Evolutionary conservation across 805 yeast genomes (phyloP), one percentile per base, ranked within the genome.

Genomic region (Wickerhamiella azymoides): DNA sequence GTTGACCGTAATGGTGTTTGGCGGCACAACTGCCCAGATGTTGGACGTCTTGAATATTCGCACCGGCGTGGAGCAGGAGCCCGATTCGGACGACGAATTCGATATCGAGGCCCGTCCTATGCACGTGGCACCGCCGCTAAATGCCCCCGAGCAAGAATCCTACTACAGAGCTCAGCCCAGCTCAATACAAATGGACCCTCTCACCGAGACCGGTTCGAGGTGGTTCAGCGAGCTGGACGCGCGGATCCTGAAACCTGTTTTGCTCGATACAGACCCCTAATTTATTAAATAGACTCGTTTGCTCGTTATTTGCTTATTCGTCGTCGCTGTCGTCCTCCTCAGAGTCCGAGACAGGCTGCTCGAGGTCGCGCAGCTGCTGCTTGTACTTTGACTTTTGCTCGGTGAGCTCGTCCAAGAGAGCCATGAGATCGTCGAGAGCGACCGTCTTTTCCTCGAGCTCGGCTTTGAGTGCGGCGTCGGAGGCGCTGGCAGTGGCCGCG

Each of bases 11-110:
- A 88, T 92, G 46, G 72, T 92, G 25, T 92, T 92, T 62, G 99
- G 99, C 49, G 98, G 99, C 33, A 92, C 98, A 1, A 92, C 97
- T 0, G 96, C 98, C 1, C 84, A 94, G 39, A 92, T 92, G 99
- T 73, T 92, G 49, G 99, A 92, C 61, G 84, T 89, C 53, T 69
- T 92, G 54, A 92, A 93, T 39, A 93, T 92, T 54, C 80, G 82
- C 54, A 82, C 94, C 2, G 98, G 98, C 1, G 84, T 89, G 51
- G 71, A 83, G 16, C 89, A 80, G 53, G 94, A 84, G 47, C 73
- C 65, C 47, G 88, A 79, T 35, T 77, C 85, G 43, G 98, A 92
- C 62, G 97, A 92, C 57, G 98, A 92, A 61, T 89, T 89, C 61
- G 96, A 89, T 58, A 80, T 86, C 40, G 96, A 88, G 63, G 82